phyloP scores from a whole-genome alignment of 1,284 basidiomycete species.

The Melampsora abietis-canadensis region DNA sequence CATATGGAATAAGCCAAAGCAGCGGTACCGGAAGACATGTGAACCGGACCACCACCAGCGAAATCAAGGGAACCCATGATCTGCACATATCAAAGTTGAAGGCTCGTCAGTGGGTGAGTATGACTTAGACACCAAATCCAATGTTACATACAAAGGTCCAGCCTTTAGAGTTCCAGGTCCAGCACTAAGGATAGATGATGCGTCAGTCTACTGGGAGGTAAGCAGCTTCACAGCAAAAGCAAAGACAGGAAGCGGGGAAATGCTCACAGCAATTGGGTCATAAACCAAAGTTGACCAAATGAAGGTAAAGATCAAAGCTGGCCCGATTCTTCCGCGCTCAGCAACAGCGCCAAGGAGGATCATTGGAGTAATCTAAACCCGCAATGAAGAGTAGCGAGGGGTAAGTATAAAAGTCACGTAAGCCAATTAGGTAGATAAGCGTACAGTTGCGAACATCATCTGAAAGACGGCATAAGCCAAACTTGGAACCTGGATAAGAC shows the following conservation, averaged over 20 bases:
- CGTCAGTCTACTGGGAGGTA: not conserved
- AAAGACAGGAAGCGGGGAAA: not conserved
- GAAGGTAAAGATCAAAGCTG: constrained; percentile 83
- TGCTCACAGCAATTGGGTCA: constrained; percentile 69
- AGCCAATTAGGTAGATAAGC: constrained; percentile 55
- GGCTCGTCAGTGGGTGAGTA: too few relatives aligned
- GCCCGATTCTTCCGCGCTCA: constrained; percentile 82
- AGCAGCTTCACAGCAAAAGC: too few relatives aligned
- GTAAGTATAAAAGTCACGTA: too few relatives aligned
- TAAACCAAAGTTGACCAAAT: constrained; percentile 90
- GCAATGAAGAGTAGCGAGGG: not conserved
- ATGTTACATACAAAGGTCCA: constrained; percentile 47
- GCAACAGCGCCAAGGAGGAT: constrained; percentile 87
- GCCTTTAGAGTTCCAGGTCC: constrained; percentile 52
- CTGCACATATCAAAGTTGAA: too few relatives aligned
- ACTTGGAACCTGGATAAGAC: constrained; percentile 70
- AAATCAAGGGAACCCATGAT: constrained; percentile 53
- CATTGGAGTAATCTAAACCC: constrained; percentile 58
- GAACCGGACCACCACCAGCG: constrained; percentile 53
- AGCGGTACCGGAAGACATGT: constrained; percentile 49
- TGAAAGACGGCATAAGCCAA: constrained; percentile 81
- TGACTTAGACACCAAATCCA: too few relatives aligned
- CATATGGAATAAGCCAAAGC: constrained; percentile 51
- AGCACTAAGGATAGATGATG: constrained; percentile 6
- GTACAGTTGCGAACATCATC: constrained; percentile 79